Conservation (phyloP, 2,329 filamentous ascomycete genomes). For the Myriosclerotinia curreyana region DNA sequence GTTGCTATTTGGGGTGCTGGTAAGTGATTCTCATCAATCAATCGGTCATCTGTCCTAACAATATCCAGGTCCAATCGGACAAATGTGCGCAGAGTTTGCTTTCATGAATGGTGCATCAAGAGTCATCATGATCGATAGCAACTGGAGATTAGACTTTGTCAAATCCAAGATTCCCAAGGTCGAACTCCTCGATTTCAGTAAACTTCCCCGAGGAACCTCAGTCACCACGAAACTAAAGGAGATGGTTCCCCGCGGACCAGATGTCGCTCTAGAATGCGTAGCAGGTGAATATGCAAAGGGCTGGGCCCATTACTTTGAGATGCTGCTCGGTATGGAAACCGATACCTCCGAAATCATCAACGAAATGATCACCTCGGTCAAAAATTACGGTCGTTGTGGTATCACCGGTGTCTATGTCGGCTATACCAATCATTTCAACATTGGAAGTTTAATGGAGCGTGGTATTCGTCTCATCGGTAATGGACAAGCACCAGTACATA, state of each 20-base stretch:
- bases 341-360: conserved; percentile 80
- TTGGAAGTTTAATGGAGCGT: conserved; percentile 73
- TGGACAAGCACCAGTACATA: conserved; percentile 69
- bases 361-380: conserved; percentile 73
- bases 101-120: conserved; percentile 69
- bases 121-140: conserved; percentile 77
- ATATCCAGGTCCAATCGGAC: conserved; percentile 65
- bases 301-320: conserved; percentile 58
- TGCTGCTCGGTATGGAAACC: conserved; percentile 67
- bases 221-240: conserved; percentile 73
- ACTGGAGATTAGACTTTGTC: conserved; percentile 65
- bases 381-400: conserved; percentile 69
- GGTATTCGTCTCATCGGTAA: conserved; percentile 75
- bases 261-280: conserved; percentile 68
- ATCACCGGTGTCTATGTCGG: conserved; percentile 70
- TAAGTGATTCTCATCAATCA: conserved; percentile 2
- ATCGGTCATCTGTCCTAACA: neutral
- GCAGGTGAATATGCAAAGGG: conserved; percentile 61
- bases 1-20: conserved; percentile 82
- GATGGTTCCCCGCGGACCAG: conserved; percentile 69
- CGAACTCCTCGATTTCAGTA: conserved; percentile 66
- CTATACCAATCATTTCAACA: conserved; percentile 43
- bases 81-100: conserved; percentile 77
- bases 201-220: conserved; percentile 57
- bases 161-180: conserved; percentile 62